A percentile compares a stretch with the other conserved stretches of the same genome.
Evolutionary conservation across 257 asterid genomes (phyloP).

Genomic region (Plectranthus barbatus): DNA sequence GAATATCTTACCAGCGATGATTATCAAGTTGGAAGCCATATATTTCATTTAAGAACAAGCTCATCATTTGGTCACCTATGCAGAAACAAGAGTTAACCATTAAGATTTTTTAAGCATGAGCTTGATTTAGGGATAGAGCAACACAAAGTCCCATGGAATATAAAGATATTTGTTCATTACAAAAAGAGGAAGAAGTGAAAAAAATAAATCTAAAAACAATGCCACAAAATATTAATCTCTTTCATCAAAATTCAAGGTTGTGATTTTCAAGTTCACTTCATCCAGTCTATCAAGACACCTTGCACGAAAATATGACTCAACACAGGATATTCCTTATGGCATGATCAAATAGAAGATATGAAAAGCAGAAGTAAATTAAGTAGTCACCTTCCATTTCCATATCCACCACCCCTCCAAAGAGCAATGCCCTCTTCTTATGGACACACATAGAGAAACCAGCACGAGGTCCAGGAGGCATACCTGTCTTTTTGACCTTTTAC

Average conservation of each 20-base stretch:
- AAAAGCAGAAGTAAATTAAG: conserved; percentile 4
- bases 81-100: not conserved
- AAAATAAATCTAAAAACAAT: not conserved
- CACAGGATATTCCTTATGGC: not conserved
- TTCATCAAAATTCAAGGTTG: not conserved
- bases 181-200: conserved; percentile 1
- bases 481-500: conserved; percentile 79
- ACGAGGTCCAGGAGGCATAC: conserved; percentile 99
- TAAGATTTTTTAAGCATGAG: conserved; percentile 9
- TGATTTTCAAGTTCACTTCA: not conserved
- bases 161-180: not conserved
- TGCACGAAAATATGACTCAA: not conserved
- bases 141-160: not conserved
- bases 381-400: conserved; percentile 86
- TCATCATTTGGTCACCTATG: conserved; percentile 89
- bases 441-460: conserved; percentile 95
- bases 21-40: conserved; percentile 96
- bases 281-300: not conserved
- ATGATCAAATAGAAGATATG: conserved; percentile 8
- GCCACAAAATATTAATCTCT: not conserved
- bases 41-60: conserved; percentile 93
- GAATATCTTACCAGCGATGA: conserved; percentile 68
- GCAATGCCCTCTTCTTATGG: conserved; percentile 87
- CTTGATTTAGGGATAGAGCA: not conserved
- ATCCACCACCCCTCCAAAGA: conserved; percentile 98